These are phyloP conservation scores for Monilinia fructigena DNA, from an alignment of 2,329 filamentous ascomycete species.

Conservation along the genomic window DNA sequence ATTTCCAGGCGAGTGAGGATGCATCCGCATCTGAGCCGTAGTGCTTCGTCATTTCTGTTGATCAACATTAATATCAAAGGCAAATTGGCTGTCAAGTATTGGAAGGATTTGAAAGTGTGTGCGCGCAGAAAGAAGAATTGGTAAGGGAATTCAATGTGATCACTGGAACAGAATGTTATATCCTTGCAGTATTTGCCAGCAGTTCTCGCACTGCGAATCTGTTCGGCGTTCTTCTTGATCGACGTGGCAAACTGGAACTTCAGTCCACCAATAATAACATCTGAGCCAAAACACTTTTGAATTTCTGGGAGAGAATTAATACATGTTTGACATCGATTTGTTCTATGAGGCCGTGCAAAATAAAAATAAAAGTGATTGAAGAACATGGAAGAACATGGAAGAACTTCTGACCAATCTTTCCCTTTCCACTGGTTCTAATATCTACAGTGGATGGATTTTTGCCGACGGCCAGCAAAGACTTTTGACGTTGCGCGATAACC, in stretches of 20 bases:
- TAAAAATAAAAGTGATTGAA: neutral
- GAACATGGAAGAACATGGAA: constrained; percentile 2
- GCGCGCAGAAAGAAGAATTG: neutral
- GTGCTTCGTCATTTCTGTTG: constrained; percentile 24
- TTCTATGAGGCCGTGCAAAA: neutral
- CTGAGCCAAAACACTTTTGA: constrained; percentile 38
- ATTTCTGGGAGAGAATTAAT: constrained; percentile 24
- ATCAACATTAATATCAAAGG: constrained; percentile 23
- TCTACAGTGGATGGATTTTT: constrained; percentile 36
- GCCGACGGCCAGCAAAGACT: constrained; percentile 46
- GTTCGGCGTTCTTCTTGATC: constrained; percentile 41
- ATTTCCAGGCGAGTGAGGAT: constrained; percentile 52
- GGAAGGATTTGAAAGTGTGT: neutral
- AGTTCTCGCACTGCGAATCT: constrained; percentile 38
- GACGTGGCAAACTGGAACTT: constrained; percentile 34
- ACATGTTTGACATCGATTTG: neutral
- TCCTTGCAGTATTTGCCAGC: constrained; percentile 38
- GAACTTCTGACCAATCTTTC: constrained; percentile 13
- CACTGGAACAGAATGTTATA: constrained; percentile 5
- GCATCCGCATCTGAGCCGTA: constrained; percentile 24
- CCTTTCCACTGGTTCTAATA: constrained; percentile 13
- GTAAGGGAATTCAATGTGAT: neutral
- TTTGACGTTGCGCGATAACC: constrained; percentile 51
- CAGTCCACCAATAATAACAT: constrained; percentile 51
- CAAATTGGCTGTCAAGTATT: neutral